A percentile compares a stretch with the other conserved stretches of the same genome.
phyloP scores from a whole-genome alignment of 2,329 filamentous ascomycete genomes.

The Rutstroemia sp. region DNA sequence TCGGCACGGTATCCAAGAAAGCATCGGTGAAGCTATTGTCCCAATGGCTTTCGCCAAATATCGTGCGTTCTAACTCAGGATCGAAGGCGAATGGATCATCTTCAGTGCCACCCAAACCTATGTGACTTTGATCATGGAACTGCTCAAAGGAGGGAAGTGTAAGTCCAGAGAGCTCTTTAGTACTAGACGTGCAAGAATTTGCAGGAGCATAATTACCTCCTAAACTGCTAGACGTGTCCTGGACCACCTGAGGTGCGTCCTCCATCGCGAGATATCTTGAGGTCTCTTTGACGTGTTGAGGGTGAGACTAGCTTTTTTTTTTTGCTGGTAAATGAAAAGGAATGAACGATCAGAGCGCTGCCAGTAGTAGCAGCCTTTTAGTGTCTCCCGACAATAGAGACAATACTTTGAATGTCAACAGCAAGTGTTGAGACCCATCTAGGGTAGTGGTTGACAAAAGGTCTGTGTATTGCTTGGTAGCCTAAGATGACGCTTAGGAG shows the following conservation, averaged over 20 bases:
- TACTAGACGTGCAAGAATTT: neutral
- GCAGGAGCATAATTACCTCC: slow-evolving; percentile 12
- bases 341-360: neutral
- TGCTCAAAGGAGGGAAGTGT: slow-evolving; percentile 10
- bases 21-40: neutral
- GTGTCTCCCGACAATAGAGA: too few relatives aligned
- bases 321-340: neutral
- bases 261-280: slow-evolving; percentile 9
- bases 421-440: neutral
- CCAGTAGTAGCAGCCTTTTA: too few relatives aligned
- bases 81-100: neutral
- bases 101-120: neutral
- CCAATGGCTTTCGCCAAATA: neutral
- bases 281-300: neutral
- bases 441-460: neutral
- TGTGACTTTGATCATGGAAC: slow-evolving; percentile 1
- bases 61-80: neutral
- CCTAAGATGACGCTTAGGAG: neutral
- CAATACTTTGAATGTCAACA: neutral
- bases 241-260: neutral
- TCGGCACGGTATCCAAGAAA: neutral
- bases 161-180: slow-evolving; percentile 8
- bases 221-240: neutral
- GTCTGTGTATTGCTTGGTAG: neutral
- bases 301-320: neutral